These are phyloP conservation scores for Zygosaccharomyces pseudobailii DNA, from an alignment of 1,139 yeast genomes.

Conservation along the genomic window DNA sequence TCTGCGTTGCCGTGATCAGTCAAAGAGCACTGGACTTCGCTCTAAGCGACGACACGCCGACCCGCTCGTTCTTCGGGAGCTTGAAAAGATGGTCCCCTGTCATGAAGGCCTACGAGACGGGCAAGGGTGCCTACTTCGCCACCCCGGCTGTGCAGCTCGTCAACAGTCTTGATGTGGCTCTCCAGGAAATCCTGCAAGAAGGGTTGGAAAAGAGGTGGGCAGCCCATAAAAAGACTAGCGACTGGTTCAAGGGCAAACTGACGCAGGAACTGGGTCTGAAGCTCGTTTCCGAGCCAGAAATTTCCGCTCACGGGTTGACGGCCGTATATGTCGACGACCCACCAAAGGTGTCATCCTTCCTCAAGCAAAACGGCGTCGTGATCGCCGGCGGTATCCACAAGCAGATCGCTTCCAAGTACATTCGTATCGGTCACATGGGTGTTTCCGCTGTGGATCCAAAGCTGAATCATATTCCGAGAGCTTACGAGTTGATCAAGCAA, in stretches of 20 bases:
- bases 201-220: constrained; percentile 59
- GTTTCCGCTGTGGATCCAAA: constrained; percentile 46
- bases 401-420: constrained; percentile 73
- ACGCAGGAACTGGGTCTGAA: constrained; percentile 55
- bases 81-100: constrained; percentile 85
- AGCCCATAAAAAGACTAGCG: constrained; percentile 59
- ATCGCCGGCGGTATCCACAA: constrained; percentile 91
- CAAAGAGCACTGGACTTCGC: constrained; percentile 68
- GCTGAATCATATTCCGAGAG: constrained; percentile 38
- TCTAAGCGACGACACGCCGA: constrained; percentile 29
- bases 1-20: constrained; percentile 72
- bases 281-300: constrained; percentile 56
- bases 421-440: constrained; percentile 97
- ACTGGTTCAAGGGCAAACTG: constrained; percentile 56
- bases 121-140: constrained; percentile 82
- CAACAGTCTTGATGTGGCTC: constrained; percentile 73
- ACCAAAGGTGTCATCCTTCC: constrained; percentile 51
- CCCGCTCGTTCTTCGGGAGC: constrained; percentile 65
- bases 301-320: constrained; percentile 83
- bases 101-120: constrained; percentile 81
- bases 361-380: constrained; percentile 66
- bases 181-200: constrained; percentile 61
- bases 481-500: constrained; percentile 37
- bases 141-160: constrained; percentile 89
- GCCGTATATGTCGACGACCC: constrained; percentile 85